A percentile compares a stretch with the other conserved stretches of the same genome.
Conservation (phyloP, 352 stramenopile genomes). For the Globisporangium carolinianum region DNA sequence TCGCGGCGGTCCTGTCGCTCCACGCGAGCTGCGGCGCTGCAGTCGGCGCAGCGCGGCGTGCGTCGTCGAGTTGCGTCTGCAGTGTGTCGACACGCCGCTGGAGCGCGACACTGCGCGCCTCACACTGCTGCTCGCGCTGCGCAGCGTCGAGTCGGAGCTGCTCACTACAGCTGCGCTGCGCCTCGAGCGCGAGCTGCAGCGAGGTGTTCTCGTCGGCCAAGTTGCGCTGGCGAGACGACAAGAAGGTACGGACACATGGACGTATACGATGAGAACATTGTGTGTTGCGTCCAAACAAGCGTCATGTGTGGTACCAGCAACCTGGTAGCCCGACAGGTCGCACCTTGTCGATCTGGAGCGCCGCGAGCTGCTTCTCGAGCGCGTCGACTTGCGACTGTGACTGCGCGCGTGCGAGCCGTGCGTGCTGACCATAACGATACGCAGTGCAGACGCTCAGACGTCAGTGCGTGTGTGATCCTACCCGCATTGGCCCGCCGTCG, state of each 20-base stretch:
- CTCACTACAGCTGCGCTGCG: constrained; percentile 9
- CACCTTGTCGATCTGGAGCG: constrained; percentile 10
- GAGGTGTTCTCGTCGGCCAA: constrained; percentile 20
- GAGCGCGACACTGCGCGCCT: constrained; percentile 17
- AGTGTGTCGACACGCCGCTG: constrained; percentile 22
- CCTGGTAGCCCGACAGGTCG: too few relatives aligned
- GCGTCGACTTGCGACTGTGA: constrained; percentile 6
- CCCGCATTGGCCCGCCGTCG: too few relatives aligned
- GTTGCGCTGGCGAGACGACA: not conserved
- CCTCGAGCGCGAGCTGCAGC: constrained; percentile 23
- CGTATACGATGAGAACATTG: too few relatives aligned
- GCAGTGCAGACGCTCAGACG: not conserved
- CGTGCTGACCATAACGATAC: constrained; percentile 5
- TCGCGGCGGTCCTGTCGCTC: not conserved
- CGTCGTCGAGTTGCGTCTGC: constrained; percentile 16
- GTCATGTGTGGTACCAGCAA: too few relatives aligned
- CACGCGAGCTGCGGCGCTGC: constrained; percentile 6
- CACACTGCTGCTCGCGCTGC: constrained; percentile 11
- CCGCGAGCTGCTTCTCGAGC: constrained; percentile 15
- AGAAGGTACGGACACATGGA: too few relatives aligned
- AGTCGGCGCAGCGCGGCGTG: not conserved
- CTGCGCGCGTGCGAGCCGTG: constrained; percentile 9
- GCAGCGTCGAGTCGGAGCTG: constrained; percentile 11
- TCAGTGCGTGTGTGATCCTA: not conserved
- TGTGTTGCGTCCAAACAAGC: too few relatives aligned